Evolutionary conservation across 768 basidiomycete species (phyloP).

Genomic region (Calocybe indica): DNA sequence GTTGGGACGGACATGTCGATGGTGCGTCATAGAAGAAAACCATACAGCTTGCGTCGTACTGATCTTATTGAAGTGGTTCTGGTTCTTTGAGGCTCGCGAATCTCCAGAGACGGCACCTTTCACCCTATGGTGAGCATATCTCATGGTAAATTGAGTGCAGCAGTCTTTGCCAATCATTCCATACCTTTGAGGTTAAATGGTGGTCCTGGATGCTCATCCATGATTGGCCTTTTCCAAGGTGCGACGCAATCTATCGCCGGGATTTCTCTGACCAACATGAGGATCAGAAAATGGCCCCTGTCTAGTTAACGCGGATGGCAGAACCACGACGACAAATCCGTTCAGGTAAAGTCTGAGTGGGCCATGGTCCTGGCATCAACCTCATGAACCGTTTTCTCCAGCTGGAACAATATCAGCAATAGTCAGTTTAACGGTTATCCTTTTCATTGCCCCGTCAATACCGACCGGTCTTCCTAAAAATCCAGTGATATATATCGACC

Average conservation of each 20-base stretch:
- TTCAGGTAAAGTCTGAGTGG: slow-evolving; percentile 34
- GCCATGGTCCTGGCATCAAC: too few species aligned
- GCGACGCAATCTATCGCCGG: neutral
- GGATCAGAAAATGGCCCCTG: slow-evolving; percentile 59
- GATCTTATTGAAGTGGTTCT: slow-evolving; percentile 49
- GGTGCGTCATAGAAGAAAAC: slow-evolving; percentile 23
- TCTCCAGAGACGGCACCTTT: slow-evolving; percentile 58
- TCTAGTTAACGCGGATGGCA: slow-evolving; percentile 45
- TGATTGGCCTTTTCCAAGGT: slow-evolving; percentile 67
- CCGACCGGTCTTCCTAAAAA: neutral
- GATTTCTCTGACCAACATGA: neutral
- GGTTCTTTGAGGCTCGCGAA: slow-evolving; percentile 65
- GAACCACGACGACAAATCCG: slow-evolving; percentile 50
- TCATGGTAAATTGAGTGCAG: neutral
- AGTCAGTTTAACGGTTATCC: slow-evolving; percentile 28
- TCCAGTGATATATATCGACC: slow-evolving; percentile 65
- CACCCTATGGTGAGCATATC: slow-evolving; percentile 48
- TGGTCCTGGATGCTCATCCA: slow-evolving; percentile 57
- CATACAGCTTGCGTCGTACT: neutral
- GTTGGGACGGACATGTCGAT: slow-evolving; percentile 53
- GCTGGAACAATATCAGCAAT: slow-evolving; percentile 68
- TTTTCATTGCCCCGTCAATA: neutral
- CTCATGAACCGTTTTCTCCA: slow-evolving; percentile 11
- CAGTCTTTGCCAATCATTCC: neutral
- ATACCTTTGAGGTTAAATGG: slow-evolving; percentile 42